Percentiles rank a stretch among this genome's conserved stretches.
Evolutionary conservation across 371 early-diverging fungal species (phyloP).

Genomic region (Mortierella sp.): DNA sequence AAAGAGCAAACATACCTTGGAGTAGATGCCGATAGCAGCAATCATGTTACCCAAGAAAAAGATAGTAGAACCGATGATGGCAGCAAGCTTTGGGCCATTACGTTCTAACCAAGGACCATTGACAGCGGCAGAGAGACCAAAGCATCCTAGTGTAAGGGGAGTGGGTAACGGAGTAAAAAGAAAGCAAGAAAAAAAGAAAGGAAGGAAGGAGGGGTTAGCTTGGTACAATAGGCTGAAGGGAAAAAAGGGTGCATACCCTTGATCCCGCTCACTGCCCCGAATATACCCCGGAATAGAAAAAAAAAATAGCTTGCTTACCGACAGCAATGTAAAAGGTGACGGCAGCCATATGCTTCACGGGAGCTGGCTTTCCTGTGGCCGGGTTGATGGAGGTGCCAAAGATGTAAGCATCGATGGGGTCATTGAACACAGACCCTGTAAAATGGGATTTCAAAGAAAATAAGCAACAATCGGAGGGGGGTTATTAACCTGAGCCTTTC

Average conservation of each 20-base stretch:
- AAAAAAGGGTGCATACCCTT: too few relatives aligned
- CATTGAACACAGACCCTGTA: constrained; percentile 70
- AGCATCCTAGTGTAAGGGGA: constrained; percentile 49
- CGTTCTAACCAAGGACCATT: constrained; percentile 78
- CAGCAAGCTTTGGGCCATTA: constrained; percentile 65
- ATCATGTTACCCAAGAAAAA: constrained; percentile 71
- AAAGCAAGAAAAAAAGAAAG: not conserved
- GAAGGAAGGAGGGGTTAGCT: not conserved
- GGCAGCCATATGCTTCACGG: constrained; percentile 53
- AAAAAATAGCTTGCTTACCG: constrained; percentile 30
- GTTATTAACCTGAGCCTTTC: too few relatives aligned
- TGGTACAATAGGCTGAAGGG: not conserved
- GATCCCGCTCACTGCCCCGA: too few relatives aligned
- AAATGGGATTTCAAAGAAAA: not conserved
- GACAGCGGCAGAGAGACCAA: constrained; percentile 73
- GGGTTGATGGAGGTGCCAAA: constrained; percentile 39
- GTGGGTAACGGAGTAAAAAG: not conserved
- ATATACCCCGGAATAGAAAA: not conserved
- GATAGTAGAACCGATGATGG: constrained; percentile 61
- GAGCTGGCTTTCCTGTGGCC: constrained; percentile 18
- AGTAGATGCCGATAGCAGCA: constrained; percentile 64
- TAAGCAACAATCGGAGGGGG: not conserved
- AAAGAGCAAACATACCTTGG: constrained; percentile 56
- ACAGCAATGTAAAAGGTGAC: constrained; percentile 76
- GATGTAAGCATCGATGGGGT: constrained; percentile 63